Base-by-base conservation (phyloP, 208 protist species). In the Porcisia deanei region DNA sequence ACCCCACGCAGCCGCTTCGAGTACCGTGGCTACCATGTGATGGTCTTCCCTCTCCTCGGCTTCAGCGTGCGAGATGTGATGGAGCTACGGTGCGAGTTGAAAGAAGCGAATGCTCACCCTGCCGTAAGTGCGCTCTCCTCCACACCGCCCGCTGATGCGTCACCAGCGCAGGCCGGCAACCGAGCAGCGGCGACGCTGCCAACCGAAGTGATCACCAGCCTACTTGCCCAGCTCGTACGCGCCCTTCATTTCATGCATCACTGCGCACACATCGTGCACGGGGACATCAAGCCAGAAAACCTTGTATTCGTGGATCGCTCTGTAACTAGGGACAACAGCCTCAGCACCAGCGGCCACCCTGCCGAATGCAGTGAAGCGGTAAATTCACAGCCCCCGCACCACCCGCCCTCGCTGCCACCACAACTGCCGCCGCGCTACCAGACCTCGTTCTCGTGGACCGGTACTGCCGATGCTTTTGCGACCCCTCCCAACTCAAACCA, bases 231-330 rank as follows among this genome's bases (percentile, higher is more conserved):
- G 84, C 80, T 98, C 49, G 76, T 97, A 12, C 73, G 60, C 18
- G 85, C 91, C 14, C 82, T 99, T 37, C 74, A 77, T 57, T 92
- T 93, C 61, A 66, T 98, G 66, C 71, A 84, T 25, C 65, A 88
- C 52, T 75, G 82, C 57, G 82, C 76, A 0, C 72, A 82, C 43
- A 83, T 99, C 39, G 91, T 99, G 34, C 98, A 99, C 83, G 98
- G 96, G 34, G 98, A 99, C 77, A 69, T 99, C 37, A 99, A 99
- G 83, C 93, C 86, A 2, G 94, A 98, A 59, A 98, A 97, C 85
- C 82, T 98, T 43, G 81, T 96, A 20, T 82, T 82, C 64, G 78
- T 77, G 45, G 78, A 82, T 37, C 78, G 78, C 60, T 61, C 52
- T 55, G 49, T 74, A 55, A 64, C 34, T 45, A 57, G 57, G 20